Evolutionary conservation across 139 green algal species (phyloP).

Genomic region (Picochlorum sp.): DNA sequence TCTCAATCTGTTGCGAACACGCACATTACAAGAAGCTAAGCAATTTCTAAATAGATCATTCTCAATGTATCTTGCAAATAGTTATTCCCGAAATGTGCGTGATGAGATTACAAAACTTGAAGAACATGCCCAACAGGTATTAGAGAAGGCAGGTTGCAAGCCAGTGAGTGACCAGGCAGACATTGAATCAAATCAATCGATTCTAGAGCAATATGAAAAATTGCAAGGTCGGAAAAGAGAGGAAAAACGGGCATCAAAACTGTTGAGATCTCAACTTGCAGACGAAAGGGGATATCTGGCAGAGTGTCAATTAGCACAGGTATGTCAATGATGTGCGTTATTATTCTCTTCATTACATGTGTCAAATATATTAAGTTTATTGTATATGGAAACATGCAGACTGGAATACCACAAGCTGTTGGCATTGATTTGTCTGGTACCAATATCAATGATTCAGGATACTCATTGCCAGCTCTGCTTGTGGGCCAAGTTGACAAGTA

Average conservation of each 20-base stretch:
- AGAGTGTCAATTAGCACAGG: conserved; percentile 1
- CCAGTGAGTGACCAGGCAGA: not conserved
- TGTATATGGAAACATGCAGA: too few relatives aligned
- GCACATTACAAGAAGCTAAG: conserved; percentile 51
- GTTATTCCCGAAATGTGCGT: not conserved
- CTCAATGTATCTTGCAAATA: conserved; percentile 6
- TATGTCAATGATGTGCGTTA: not conserved
- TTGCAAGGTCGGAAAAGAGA: conserved; percentile 18
- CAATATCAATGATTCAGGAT: conserved; percentile 9
- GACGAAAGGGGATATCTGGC: conserved; percentile 8
- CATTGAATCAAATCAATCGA: not conserved
- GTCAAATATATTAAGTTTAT: too few relatives aligned
- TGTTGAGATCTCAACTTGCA: conserved; percentile 16
- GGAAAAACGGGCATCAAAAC: conserved; percentile 23
- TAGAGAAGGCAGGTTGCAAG: conserved; percentile 5
- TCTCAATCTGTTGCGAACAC: conserved; percentile 74
- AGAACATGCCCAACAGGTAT: conserved; percentile 5
- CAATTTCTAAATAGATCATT: conserved; percentile 65
- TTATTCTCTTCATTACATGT: too few relatives aligned
- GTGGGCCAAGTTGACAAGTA: conserved; percentile 9
- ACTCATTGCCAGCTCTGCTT: conserved; percentile 39
- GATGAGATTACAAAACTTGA: conserved; percentile 24
- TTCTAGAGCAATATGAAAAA: conserved; percentile 21
- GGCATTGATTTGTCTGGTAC: conserved; percentile 39
- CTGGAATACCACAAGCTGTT: conserved; percentile 15